Base-by-base conservation (phyloP, 768 basidiomycete genomes). In the Tulasnella sp. region DNA sequence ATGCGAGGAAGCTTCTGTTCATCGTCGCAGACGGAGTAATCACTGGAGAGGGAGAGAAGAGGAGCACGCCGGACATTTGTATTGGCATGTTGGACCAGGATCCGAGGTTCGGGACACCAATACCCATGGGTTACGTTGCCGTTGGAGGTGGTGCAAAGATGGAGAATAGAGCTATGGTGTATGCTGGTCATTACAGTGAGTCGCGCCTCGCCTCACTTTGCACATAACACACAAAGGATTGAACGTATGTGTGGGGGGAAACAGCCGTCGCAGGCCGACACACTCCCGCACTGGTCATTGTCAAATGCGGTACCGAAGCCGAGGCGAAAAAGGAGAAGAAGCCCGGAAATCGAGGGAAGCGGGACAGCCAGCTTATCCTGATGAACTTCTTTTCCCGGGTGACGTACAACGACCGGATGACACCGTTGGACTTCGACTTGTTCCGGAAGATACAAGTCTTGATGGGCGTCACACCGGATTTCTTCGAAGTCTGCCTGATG, bases 301-400 rank as follows among this genome's bases (percentile, higher is more conserved):
- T 98, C 70, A 99, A 99, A 72, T 97, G 94, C 67, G 94, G 94
- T 19, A 92, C 85, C 38, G 92, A 96, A 65, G 72, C 71, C 27
- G 94, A 99, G 69, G 85, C 87, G 3, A 69, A 75, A 10, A 75
- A 78, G 4, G 92, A 94, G 65, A 87, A 85, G 74, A 99, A 98
- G 68, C 91, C 94, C 1, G 96, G 96, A 24, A 99, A 99, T 73
- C 81, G 96, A 65, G 96, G 96, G 66, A 99, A 99, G 72, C 87
- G 96, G 44, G 96, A 99, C 74, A 92, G 90, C 71, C 96, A 99
- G 70, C 84, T 99, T 64, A 89, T 99, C 68, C 79, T 99, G 66
- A 99, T 99, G 96, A 96, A 97, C 74, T 99, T 99, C 71, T 98
- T 98, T 75, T 94, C 92, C 50, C 84, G 90, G 48, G 96, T 99